Percentiles rank a stretch among this genome's conserved stretches.
Conservation (phyloP, 345 rosid genomes). For the Lepidium aucheri region DNA sequence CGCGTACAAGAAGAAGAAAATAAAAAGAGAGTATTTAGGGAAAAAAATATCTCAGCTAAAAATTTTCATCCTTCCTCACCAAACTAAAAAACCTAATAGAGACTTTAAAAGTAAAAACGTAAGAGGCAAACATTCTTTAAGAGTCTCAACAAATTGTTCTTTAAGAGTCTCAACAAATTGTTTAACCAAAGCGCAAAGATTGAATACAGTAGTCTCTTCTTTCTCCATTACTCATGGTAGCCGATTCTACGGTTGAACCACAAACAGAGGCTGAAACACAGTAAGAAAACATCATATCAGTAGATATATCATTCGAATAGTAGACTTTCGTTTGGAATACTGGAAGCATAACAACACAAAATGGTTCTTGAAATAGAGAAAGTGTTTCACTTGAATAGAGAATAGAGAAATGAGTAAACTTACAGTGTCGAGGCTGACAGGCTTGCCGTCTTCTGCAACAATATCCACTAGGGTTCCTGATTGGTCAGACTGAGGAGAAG, state of each 20-base stretch:
- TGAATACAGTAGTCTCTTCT: neutral
- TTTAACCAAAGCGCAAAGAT: constrained; percentile 5
- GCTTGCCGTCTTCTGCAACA: constrained; percentile 67
- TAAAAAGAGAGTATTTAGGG: neutral
- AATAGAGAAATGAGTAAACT: constrained; percentile 20
- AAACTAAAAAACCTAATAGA: constrained; percentile 14
- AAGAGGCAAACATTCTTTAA: neutral
- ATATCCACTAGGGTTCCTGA: constrained; percentile 71
- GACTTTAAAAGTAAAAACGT: constrained; percentile 4
- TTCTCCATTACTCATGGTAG: neutral
- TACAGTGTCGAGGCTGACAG: constrained; percentile 62
- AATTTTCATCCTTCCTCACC: constrained; percentile 2
- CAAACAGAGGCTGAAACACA: constrained; percentile 55
- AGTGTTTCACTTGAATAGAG: neutral
- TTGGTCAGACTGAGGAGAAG: constrained; percentile 50
- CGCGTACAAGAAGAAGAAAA: neutral
- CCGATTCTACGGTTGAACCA: constrained; percentile 56
- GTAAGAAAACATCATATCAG: constrained; percentile 1
- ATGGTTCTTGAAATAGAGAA: neutral
- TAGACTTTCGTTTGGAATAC: neutral
- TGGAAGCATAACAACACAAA: neutral
- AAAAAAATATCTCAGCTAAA: neutral
- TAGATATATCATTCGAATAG: neutral
- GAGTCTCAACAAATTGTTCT: constrained; percentile 1
- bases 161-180: constrained; percentile 1